phyloP scores from a whole-genome alignment of 768 basidiomycete species.

The Melanogaster broomeanus region DNA sequence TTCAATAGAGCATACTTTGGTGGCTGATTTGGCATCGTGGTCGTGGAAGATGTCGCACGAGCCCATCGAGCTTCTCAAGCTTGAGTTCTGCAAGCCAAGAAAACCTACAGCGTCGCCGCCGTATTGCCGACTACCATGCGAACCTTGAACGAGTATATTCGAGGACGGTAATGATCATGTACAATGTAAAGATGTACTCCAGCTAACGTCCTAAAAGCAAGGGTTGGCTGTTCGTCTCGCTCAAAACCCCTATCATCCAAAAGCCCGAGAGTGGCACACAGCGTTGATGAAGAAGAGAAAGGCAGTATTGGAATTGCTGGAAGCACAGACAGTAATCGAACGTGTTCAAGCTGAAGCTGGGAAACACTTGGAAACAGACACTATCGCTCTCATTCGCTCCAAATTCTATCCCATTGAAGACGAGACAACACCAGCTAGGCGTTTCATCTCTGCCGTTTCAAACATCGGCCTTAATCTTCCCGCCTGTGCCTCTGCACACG shows the following conservation, averaged over 20 bases:
- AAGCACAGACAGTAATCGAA: not conserved
- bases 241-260: not conserved
- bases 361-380: not conserved
- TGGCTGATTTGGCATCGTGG: no score
- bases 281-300: not conserved
- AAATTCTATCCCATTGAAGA: not conserved
- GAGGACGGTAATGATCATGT: not conserved
- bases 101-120: not conserved
- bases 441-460: not conserved
- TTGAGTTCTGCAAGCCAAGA: not conserved
- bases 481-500: not conserved
- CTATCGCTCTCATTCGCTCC: not conserved
- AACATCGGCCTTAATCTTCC: not conserved
- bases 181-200: not conserved
- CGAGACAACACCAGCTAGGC: not conserved
- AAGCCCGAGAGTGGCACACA: not conserved
- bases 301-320: not conserved
- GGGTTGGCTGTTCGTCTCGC: not conserved
- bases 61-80: not conserved
- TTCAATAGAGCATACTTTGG: no score
- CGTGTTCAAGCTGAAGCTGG: not conserved
- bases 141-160: not conserved
- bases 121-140: not conserved
- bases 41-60: no score
- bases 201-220: not conserved